These are phyloP conservation scores for Lactarius deliciosus DNA, from an alignment of 768 basidiomycete genomes.

Conservation along the genomic window DNA sequence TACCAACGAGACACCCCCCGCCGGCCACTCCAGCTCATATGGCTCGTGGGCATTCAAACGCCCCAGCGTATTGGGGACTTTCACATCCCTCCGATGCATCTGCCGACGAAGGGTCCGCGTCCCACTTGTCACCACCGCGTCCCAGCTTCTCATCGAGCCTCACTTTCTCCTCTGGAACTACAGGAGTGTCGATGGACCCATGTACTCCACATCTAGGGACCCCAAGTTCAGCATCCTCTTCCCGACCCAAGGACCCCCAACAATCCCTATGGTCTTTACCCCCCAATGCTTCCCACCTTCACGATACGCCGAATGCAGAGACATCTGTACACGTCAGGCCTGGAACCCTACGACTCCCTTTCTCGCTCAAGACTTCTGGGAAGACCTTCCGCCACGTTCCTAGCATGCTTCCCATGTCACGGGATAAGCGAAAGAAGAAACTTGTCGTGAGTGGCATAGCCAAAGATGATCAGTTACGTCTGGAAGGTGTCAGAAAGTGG, in stretches of 20 bases:
- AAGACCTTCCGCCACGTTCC: constrained; percentile 30
- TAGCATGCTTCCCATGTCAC: constrained; percentile 34
- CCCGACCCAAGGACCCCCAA: constrained; percentile 38
- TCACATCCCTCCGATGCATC: constrained; percentile 48
- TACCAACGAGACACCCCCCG: constrained; percentile 12
- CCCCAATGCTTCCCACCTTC: constrained; percentile 41
- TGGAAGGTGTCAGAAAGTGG: constrained; percentile 71
- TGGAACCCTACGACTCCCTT: constrained; percentile 37
- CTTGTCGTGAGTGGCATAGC: constrained; percentile 71
- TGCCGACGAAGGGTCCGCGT: constrained; percentile 34
- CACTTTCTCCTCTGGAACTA: constrained; percentile 31
- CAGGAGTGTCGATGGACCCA: constrained; percentile 25
- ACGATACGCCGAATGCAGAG: constrained; percentile 38
- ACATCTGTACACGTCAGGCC: constrained; percentile 31
- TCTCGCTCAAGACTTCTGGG: constrained; percentile 33
- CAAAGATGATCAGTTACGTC: constrained; percentile 55
- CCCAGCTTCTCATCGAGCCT: constrained; percentile 31
- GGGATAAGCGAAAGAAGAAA: constrained; percentile 55
- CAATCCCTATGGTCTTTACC: constrained; percentile 43
- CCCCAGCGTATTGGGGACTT: constrained; percentile 64
- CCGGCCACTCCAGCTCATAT: constrained; percentile 17
- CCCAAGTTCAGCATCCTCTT: constrained; percentile 39
- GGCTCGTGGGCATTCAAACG: constrained; percentile 37
- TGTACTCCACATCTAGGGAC: constrained; percentile 35
- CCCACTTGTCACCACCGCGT: constrained; percentile 33